Evolutionary conservation across 176 grass and related monocot species (phyloP), one percentile per base, ranked within the genome.

Genomic region (Oryza glumipatula): DNA sequence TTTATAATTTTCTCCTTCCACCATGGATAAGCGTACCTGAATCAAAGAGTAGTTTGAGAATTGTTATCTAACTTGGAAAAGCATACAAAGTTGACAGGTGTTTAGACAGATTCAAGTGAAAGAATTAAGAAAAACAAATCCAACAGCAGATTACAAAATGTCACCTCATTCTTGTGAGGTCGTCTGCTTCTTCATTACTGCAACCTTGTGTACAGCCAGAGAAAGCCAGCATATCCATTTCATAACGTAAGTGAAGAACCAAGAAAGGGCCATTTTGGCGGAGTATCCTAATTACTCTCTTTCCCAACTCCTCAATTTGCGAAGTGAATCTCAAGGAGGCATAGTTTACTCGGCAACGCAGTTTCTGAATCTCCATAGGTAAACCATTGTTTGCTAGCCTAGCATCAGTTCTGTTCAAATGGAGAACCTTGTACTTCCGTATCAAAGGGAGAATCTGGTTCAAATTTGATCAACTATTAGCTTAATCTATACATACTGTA

Each of bases 151-250:
- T 41, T 8, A 11, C 19, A 72, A 85, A 70, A 73, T 6, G 6
- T 82, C 54, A 98, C 96, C 96, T 94, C 91, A 98, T 90, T 92
- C 90, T 94, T 68, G 87, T 89, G 10, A 98, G 89, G 36, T 94
- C 91, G 24, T 98, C 91, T 48, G 91, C 80, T 74, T 98, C 96
- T 88, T 92, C 84, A n/a, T 67, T 67, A 76, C 85, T 95, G 83
- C 96, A 98, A 89, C 96, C 96, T 51, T 98, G 85, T 44, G 91
- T 98, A 77, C 96, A 98, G 11, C 96, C 96, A 68, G 96, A 98
- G 73, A 98, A 98, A 45, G 96, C 96, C 71, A 98, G 77, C 96
- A 98, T 98, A 86, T 98, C 96, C 88, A 95, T 98, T 91, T 98
- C 96, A 71, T 95, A 98, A 30, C 96, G 91, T 65, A 98, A 86